Base-by-base conservation (phyloP, 306 rosid genomes). In the Spatholobus suberectus region DNA sequence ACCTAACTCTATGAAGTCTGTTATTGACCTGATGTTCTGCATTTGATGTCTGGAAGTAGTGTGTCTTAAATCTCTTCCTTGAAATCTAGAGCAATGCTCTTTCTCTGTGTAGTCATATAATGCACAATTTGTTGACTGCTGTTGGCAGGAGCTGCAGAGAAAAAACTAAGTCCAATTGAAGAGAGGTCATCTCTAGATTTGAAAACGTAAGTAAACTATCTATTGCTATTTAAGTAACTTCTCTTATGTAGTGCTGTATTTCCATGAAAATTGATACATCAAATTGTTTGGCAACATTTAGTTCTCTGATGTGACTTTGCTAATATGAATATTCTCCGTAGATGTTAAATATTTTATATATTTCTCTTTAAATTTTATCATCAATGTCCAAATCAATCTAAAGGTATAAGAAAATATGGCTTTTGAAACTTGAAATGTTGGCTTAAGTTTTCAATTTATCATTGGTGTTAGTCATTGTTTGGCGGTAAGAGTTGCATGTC, bases 101-200 rank as follows among this genome's bases (percentile, higher is more conserved):
- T 55, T 73, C 73, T 73, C 79, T 73, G 34, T 74, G 38, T 74
- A 34, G 47, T 78, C 68, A 37, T 43, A 54, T 51, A 55, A 84
- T 79, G 32, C 77, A 70, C 38, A 46, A 46, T 71, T 43, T 74
- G 55, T 87, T 84, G 46, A 78, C 47, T 75, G 78, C 83, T 63
- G 46, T 82, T 75, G 81, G 88, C 90, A 94, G 99, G 97, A 63
- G 74, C 92, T 76, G 47, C 77, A 2, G 99, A 94, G 80, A 94
- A 88, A 83, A 91, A 84, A 76, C 40, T 86, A 81, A 86, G 89
- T 81, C 59, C 94, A 61, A 84, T 94, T 61, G 97, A 91, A 66
- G 99, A 94, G 51, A 88, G 94, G 43, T 77, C 99, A 26, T 87
- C 95, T 78, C 90, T 96, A 44, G 97, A 94, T 91, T 87, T 94